A percentile compares a stretch with the other conserved stretches of the same genome.
Evolutionary conservation across 2,329 filamentous ascomycete genomes (phyloP).

Genomic region (Trichoderma koningii): DNA sequence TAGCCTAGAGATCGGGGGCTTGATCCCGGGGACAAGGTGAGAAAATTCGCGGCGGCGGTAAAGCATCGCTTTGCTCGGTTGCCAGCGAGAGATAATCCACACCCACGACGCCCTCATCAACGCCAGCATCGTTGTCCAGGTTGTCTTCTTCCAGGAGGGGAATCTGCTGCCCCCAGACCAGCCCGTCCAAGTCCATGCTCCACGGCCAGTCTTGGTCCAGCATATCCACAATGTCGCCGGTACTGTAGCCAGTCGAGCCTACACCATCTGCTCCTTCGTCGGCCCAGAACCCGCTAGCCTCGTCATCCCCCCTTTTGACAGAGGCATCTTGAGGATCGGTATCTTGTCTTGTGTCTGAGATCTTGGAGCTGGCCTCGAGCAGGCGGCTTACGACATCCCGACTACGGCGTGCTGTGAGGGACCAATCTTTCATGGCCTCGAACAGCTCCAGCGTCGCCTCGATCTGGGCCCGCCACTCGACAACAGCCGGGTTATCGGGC

Average conservation of each 20-base stretch:
- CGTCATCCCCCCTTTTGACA: background rate
- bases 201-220: constrained; percentile 22
- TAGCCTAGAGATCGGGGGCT: background rate
- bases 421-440: constrained; percentile 66
- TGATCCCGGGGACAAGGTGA: background rate
- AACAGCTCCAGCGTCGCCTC: constrained; percentile 62
- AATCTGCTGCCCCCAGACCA: constrained; percentile 19
- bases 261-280: background rate
- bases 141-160: constrained; percentile 14
- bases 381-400: constrained; percentile 65
- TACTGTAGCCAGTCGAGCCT: background rate
- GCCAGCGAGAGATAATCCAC: constrained; percentile 18
- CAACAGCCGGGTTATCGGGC: constrained; percentile 50
- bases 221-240: constrained; percentile 18
- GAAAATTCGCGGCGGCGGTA: background rate
- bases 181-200: constrained; percentile 18
- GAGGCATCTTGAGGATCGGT: background rate
- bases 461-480: constrained; percentile 59
- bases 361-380: constrained; percentile 57
- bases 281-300: constrained; percentile 4
- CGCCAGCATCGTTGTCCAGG: background rate
- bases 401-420: constrained; percentile 62
- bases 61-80: background rate
- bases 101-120: constrained; percentile 11
- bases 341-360: background rate